phyloP scores from a whole-genome alignment of 1,284 basidiomycete species.

The Polyporus tsugae region DNA sequence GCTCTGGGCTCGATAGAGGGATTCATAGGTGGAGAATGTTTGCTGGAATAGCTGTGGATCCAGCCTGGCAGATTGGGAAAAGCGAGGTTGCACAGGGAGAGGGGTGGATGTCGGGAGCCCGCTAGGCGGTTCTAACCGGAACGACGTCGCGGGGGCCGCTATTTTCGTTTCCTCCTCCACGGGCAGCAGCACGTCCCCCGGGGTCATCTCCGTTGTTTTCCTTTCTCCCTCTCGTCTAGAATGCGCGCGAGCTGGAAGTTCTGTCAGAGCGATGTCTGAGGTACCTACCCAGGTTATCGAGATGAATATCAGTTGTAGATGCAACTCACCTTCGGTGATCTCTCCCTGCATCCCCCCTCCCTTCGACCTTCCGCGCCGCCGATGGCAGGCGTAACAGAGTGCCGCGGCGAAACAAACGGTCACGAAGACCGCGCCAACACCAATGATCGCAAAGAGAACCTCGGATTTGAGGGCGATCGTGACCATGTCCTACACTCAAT shows the following conservation, averaged over 20 bases:
- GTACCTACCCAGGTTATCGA: background rate
- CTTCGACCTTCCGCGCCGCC: background rate
- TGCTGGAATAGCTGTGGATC: background rate
- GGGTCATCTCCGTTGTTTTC: background rate
- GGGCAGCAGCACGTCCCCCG: background rate
- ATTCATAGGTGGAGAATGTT: constrained; percentile 2
- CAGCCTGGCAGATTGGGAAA: background rate
- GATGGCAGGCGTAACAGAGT: background rate
- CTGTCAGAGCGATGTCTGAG: background rate
- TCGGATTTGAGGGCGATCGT: background rate
- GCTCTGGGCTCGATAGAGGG: constrained; percentile 2
- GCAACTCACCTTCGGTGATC: background rate
- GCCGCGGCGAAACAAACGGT: background rate
- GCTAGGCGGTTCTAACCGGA: background rate
- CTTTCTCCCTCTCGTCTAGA: background rate
- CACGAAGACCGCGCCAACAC: background rate
- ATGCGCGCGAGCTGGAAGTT: background rate
- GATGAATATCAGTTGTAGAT: background rate
- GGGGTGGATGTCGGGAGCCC: background rate
- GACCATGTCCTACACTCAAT: constrained; percentile 7
- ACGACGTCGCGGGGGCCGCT: background rate
- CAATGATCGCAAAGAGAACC: constrained; percentile 1
- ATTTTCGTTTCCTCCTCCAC: background rate
- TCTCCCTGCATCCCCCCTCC: background rate
- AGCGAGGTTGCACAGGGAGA: background rate